These are phyloP conservation scores for Blastocystis sp. DNA, from an alignment of 352 stramenopile species.

Conservation along the genomic window DNA sequence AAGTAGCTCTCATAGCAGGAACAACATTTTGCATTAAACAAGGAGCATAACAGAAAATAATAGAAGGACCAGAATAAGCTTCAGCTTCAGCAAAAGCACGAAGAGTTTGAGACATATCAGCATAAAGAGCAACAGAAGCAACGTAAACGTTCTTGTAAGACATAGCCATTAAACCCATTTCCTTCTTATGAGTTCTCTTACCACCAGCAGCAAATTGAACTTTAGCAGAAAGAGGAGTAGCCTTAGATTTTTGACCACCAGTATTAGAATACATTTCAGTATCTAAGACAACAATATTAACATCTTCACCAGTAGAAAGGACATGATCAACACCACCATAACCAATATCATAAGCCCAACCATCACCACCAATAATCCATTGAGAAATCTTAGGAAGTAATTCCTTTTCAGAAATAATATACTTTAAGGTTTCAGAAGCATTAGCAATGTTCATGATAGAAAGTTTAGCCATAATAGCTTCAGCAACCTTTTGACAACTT, in stretches of 20 bases:
- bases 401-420: conserved; percentile 48
- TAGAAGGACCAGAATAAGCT: conserved; percentile 62
- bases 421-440: conserved; percentile 36
- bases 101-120: conserved; percentile 51
- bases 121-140: conserved; percentile 57
- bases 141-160: conserved; percentile 74
- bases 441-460: conserved; percentile 29
- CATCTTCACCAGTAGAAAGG: conserved; percentile 48
- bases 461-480: conserved; percentile 39
- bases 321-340: conserved; percentile 50
- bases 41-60: conserved; percentile 65
- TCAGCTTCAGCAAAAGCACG: conserved; percentile 67
- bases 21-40: conserved; percentile 51
- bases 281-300: conserved; percentile 51
- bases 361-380: conserved; percentile 53
- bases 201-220: conserved; percentile 48
- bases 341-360: conserved; percentile 53
- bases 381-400: conserved; percentile 50
- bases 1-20: conserved; percentile 48
- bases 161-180: conserved; percentile 70
- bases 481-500: conserved; percentile 46
- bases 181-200: conserved; percentile 62
- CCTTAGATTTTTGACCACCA: conserved; percentile 48
- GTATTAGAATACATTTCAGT: conserved; percentile 53
- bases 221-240: conserved; percentile 45